Evolutionary conservation across 257 asterid genomes (phyloP).

Genomic region (Primulina tabacum): DNA sequence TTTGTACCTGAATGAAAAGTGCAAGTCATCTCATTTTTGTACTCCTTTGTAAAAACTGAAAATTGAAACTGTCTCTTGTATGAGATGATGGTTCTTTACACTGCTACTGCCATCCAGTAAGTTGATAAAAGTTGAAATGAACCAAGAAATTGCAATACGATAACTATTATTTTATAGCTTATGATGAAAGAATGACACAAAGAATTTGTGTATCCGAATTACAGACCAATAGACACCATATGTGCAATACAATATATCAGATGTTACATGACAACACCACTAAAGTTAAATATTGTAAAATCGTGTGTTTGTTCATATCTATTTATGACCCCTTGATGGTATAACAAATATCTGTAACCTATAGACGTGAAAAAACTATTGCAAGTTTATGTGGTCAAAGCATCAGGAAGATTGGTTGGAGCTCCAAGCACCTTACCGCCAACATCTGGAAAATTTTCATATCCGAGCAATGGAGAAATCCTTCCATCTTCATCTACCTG

Average conservation of each 20-base stretch:
- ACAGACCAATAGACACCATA: conserved; percentile 5
- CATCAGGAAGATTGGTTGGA: conserved; percentile 63
- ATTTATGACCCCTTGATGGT: neutral
- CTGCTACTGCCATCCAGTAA: neutral
- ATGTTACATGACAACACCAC: conserved; percentile 12
- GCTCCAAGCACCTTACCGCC: conserved; percentile 76
- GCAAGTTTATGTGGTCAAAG: conserved; percentile 56
- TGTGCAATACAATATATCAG: neutral
- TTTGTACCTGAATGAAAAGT: conserved; percentile 1
- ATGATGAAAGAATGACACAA: conserved; percentile 20
- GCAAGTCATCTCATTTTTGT: conserved; percentile 26
- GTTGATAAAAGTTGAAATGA: neutral
- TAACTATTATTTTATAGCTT: conserved; percentile 2
- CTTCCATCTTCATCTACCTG: conserved; percentile 42
- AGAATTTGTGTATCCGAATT: neutral
- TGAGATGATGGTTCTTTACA: neutral
- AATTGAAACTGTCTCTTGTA: neutral
- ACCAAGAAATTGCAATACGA: neutral
- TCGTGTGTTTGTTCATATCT: conserved; percentile 4
- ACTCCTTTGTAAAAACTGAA: neutral
- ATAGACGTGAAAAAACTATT: conserved; percentile 1
- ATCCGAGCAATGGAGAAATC: conserved; percentile 55
- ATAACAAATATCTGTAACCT: conserved; percentile 12
- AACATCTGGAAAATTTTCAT: conserved; percentile 65
- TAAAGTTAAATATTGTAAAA: conserved; percentile 7